Base-by-base conservation (phyloP, 495 filamentous ascomycete species). In the Gamarada debralockiae region DNA sequence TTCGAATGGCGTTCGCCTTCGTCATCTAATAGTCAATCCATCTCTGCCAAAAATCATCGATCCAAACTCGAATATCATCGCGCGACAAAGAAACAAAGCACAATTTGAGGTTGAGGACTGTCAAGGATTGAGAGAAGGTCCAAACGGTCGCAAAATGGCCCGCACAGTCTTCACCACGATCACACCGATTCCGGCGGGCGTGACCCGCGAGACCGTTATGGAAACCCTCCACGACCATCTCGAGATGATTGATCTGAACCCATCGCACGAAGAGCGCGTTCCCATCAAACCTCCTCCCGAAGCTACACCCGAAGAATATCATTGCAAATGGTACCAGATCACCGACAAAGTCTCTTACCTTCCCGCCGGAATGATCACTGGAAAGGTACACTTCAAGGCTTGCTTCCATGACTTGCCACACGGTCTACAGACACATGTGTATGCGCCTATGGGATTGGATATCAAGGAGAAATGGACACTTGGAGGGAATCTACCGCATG, bases 171-270 rank as follows among this genome's bases (percentile, higher is more conserved):
- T 43, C 40, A 43, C 40, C 13, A 43, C 40, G 10, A 43, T 43
- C 21, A 43, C 40, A 8, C 44, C 31, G 3, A n/a, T 36, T 22
- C 25, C 44, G 44, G 13, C 44, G 22, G 23, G 18, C 31, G 23
- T 33, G 15, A 22, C 31, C 5, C 40, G 40, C 17, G 40, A 43
- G 13, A 43, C 40, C 13, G 31, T 60, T 4, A 31, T 91, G 50
- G 73, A 78, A 21, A 84, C 84, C 22, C 76, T 91, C 10, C 88
- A 89, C 67, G 77, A 82, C 62, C 86, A 91, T 61, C 66, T 73
- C 43, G 81, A 81, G 53, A 90, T 93, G 79, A 93, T 93, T 62
- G 84, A 88, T 37, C 72, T 91, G 22, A 91, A 90, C 63, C 89
- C 89, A 0, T 73, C 90, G 9, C 86, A 92, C 49, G 77, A 83